phyloP scores from a whole-genome alignment of 2,329 filamentous ascomycete species.

The Chaetomium strumarium region DNA sequence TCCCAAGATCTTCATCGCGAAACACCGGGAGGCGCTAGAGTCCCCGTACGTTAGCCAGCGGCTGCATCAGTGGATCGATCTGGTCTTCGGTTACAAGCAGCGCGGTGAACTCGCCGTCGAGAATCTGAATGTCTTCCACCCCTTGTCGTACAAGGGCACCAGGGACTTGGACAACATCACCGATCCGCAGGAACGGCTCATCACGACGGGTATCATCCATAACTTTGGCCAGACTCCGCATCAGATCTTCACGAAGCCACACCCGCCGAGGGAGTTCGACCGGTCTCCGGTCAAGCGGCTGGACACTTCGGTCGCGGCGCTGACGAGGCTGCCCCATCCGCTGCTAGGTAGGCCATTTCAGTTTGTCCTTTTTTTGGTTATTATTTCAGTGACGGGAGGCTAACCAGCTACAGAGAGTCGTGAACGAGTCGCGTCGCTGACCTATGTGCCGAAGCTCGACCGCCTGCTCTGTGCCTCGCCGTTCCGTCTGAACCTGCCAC shows the following conservation, averaged over 20 bases:
- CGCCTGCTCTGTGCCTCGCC: constrained; percentile 77
- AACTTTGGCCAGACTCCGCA: constrained; percentile 98
- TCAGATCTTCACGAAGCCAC: constrained; percentile 80
- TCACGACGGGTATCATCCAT: constrained; percentile 93
- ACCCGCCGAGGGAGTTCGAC: constrained; percentile 68
- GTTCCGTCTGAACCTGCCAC: constrained; percentile 81
- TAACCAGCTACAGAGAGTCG: constrained; percentile 47
- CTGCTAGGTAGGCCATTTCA: constrained; percentile 51
- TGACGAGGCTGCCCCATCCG: constrained; percentile 73
- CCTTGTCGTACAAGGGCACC: constrained; percentile 89
- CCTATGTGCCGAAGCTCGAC: constrained; percentile 73
- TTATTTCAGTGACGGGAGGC: neutral
- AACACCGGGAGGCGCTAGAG: constrained; percentile 92
- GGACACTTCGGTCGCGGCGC: constrained; percentile 68
- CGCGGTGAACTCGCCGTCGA: constrained; percentile 88
- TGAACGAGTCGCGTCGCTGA: constrained; percentile 73
- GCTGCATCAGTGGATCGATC: constrained; percentile 90
- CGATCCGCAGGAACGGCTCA: constrained; percentile 78
- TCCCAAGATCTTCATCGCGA: constrained; percentile 89
- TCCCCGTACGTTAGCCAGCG: constrained; percentile 87
- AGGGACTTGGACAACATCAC: constrained; percentile 88
- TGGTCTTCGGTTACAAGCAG: constrained; percentile 92
- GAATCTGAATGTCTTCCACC: constrained; percentile 90
- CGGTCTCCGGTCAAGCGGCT: constrained; percentile 62
- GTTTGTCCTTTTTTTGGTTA: no score